Conservation (phyloP, 1,284 basidiomycete genomes). For the Malassezia equina region DNA sequence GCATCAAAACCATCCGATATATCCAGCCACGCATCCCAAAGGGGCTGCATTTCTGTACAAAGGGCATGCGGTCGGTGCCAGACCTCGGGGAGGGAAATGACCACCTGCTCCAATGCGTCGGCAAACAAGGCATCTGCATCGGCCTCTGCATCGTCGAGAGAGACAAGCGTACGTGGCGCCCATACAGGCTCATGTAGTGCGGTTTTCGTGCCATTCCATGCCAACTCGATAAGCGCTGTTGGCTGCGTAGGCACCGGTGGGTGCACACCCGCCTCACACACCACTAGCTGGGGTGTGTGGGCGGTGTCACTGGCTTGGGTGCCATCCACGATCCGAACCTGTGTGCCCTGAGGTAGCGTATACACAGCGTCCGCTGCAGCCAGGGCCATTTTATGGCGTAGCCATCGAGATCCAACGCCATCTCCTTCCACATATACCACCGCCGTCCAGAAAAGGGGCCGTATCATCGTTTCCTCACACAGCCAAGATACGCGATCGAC, state of each 20-base stretch:
- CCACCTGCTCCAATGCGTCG: not conserved
- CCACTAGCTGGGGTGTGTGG: not conserved
- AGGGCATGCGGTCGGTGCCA: not conserved
- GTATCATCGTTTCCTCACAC: not conserved
- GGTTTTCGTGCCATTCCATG: not conserved
- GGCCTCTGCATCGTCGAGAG: constrained; percentile 5
- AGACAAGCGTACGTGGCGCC: not conserved
- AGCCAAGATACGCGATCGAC: constrained; percentile 1
- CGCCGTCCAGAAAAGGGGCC: not conserved
- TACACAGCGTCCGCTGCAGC: not conserved
- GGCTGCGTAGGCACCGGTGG: not conserved
- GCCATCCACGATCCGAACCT: constrained; percentile 1
- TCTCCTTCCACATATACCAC: not conserved
- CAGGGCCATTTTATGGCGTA: constrained; percentile 4
- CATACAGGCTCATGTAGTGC: not conserved
- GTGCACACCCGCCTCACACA: not conserved
- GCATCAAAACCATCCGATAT: not conserved
- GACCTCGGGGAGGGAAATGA: not conserved
- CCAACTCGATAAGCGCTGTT: not conserved
- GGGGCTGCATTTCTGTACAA: not conserved
- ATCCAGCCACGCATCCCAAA: constrained; percentile 6
- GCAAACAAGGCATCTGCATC: constrained; percentile 7
- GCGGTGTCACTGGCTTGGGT: not conserved
- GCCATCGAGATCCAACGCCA: not conserved
- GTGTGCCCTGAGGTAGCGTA: not conserved